phyloP scores from a whole-genome alignment of 2,329 filamentous ascomycete genomes.

The Monilinia fructigena region DNA sequence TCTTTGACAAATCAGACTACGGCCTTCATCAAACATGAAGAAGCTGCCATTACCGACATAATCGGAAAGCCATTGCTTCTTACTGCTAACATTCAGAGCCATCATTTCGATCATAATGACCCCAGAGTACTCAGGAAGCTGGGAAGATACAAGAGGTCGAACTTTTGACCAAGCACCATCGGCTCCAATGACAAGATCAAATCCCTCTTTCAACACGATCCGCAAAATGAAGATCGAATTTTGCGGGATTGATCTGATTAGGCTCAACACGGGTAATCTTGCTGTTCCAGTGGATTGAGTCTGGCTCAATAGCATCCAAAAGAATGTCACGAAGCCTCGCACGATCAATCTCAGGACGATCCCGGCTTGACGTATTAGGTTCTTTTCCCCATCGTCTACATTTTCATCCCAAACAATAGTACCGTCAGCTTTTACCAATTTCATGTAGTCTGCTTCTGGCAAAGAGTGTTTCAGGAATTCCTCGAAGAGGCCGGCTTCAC shows the following conservation, averaged over 20 bases:
- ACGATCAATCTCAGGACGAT: conserved; percentile 45
- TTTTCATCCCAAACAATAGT: conserved; percentile 30
- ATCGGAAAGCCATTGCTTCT: conserved; percentile 42
- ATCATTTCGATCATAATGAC: conserved; percentile 37
- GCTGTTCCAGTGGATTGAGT: conserved; percentile 43
- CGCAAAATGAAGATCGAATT: conserved; percentile 28
- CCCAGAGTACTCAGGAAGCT: conserved; percentile 44
- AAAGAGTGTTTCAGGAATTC: conserved; percentile 41
- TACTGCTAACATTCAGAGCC: conserved; percentile 37
- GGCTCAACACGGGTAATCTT: conserved; percentile 39
- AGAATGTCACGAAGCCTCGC: conserved; percentile 42
- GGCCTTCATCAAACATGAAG: conserved; percentile 40
- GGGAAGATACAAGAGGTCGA: conserved; percentile 37
- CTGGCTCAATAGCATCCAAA: conserved; percentile 37
- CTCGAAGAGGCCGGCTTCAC: conserved; percentile 38
- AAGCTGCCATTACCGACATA: conserved; percentile 42
- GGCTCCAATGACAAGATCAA: conserved; percentile 45
- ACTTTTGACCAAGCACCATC: conserved; percentile 46
- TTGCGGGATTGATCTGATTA: conserved; percentile 16
- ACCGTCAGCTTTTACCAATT: conserved; percentile 41
- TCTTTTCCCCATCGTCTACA: conserved; percentile 9
- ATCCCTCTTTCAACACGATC: conserved; percentile 29
- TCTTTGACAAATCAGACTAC: conserved; percentile 42
- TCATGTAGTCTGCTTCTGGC: conserved; percentile 46
- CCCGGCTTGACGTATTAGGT: conserved; percentile 13